A percentile compares a stretch with the other conserved stretches of the same genome.
Evolutionary conservation across 352 stramenopile genomes (phyloP).

Genomic region (Plasmopara viticola): DNA sequence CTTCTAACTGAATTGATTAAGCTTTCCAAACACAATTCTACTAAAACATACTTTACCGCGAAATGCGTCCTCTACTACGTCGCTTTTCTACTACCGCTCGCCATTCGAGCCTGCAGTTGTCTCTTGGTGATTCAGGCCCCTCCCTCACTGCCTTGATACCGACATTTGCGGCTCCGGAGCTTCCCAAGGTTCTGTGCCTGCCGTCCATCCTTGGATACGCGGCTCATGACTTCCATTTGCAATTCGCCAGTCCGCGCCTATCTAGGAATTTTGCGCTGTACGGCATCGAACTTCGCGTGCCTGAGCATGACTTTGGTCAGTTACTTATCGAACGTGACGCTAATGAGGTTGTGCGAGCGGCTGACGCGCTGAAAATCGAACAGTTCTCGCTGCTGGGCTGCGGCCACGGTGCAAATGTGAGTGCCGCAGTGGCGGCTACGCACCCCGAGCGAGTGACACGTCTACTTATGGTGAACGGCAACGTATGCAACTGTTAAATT

Average conservation of each 20-base stretch:
- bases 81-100: conserved; percentile 8
- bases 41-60: conserved; percentile 6
- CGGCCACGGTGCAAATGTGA: conserved; percentile 70
- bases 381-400: conserved; percentile 71
- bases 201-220: conserved; percentile 60
- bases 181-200: conserved; percentile 53
- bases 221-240: conserved; percentile 49
- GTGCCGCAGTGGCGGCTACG: conserved; percentile 59
- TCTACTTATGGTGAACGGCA: conserved; percentile 73
- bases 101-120: conserved; percentile 32
- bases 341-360: conserved; percentile 54
- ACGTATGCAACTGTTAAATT: conserved; percentile 32
- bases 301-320: conserved; percentile 40
- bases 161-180: conserved; percentile 2
- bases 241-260: conserved; percentile 43
- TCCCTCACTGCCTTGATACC: conserved; percentile 39
- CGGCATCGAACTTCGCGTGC: conserved; percentile 53
- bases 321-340: conserved; percentile 64
- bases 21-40: not conserved
- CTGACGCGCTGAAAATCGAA: conserved; percentile 54
- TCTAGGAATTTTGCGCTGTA: conserved; percentile 49
- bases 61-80: no score
- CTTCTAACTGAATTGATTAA: not conserved
- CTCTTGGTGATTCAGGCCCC: conserved; percentile 20
- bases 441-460: conserved; percentile 60